Percentiles rank a stretch among this genome's conserved stretches.
These are phyloP conservation scores for Gryganskiella cystojenkinii DNA, from an alignment of 192 early-diverging fungal species.

Conservation along the genomic window DNA sequence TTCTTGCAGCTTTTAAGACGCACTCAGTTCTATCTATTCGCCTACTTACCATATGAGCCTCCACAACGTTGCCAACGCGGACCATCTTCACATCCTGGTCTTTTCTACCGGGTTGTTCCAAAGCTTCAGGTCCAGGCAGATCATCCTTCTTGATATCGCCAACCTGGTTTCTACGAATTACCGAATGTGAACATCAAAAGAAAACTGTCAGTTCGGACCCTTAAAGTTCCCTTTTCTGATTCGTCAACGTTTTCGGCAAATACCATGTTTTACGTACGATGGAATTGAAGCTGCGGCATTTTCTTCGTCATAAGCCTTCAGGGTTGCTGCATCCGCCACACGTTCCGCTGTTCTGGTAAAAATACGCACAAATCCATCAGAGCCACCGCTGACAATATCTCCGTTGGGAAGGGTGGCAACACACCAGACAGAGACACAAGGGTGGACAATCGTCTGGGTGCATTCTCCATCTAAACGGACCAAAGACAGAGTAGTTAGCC, in stretches of 20 bases:
- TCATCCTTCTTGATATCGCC: conserved; percentile 86
- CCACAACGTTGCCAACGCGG: conserved; percentile 73
- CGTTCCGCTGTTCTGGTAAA: conserved; percentile 79
- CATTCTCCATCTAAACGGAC: conserved; percentile 68
- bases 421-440: conserved; percentile 94
- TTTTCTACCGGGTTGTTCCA: conserved; percentile 75
- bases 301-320: conserved; percentile 62
- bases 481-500: not conserved
- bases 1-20: too few species aligned
- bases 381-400: conserved; percentile 85
- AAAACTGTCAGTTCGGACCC: not conserved
- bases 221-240: not conserved
- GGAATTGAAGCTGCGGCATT: conserved; percentile 69
- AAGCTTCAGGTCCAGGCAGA: conserved; percentile 80
- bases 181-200: not conserved
- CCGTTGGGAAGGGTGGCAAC: conserved; percentile 82
- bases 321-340: conserved; percentile 58
- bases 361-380: conserved; percentile 83
- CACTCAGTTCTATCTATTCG: too few species aligned
- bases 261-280: conserved; percentile 53
- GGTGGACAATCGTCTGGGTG: conserved; percentile 86
- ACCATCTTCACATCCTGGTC: conserved; percentile 95
- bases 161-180: conserved; percentile 71
- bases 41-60: conserved; percentile 83
- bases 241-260: too few species aligned